A percentile compares a stretch with the other conserved stretches of the same genome.
These are phyloP conservation scores for Echites panduratus DNA, from an alignment of 257 asterid species.

Conservation along the genomic window DNA sequence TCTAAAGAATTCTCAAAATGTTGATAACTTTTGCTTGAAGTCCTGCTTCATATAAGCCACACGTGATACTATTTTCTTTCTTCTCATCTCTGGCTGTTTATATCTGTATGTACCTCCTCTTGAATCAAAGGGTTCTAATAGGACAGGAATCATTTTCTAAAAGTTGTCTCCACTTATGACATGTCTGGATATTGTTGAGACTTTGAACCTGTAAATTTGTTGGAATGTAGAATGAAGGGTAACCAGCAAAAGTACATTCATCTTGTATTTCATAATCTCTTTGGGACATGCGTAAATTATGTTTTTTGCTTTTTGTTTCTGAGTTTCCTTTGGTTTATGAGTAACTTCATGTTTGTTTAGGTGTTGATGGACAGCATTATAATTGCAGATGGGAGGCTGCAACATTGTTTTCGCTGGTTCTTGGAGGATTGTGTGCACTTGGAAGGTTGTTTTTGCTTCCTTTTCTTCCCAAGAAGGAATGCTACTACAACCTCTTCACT, in stretches of 20 bases:
- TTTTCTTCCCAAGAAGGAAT: not conserved
- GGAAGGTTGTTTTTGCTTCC: conserved; percentile 54
- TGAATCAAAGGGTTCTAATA: not conserved
- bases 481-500: not conserved
- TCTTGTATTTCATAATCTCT: not conserved
- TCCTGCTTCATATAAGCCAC: not conserved
- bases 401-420: conserved; percentile 62
- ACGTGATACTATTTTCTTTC: not conserved
- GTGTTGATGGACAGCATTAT: conserved; percentile 78
- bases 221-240: not conserved
- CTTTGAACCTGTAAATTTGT: not conserved
- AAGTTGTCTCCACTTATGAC: not conserved
- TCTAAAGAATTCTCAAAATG: not conserved
- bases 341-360: conserved; percentile 44
- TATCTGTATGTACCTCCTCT: not conserved
- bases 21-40: not conserved
- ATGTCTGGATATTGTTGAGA: not conserved
- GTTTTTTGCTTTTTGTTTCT: not conserved
- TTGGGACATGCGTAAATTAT: not conserved
- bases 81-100: not conserved
- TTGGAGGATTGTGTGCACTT: conserved; percentile 82
- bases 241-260: not conserved
- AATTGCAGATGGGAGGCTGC: conserved; percentile 98
- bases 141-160: not conserved
- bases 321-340: conserved; percentile 18